These are phyloP conservation scores for Scenedesmus sp. DNA, from an alignment of 163 green algal species.

Conservation along the genomic window DNA sequence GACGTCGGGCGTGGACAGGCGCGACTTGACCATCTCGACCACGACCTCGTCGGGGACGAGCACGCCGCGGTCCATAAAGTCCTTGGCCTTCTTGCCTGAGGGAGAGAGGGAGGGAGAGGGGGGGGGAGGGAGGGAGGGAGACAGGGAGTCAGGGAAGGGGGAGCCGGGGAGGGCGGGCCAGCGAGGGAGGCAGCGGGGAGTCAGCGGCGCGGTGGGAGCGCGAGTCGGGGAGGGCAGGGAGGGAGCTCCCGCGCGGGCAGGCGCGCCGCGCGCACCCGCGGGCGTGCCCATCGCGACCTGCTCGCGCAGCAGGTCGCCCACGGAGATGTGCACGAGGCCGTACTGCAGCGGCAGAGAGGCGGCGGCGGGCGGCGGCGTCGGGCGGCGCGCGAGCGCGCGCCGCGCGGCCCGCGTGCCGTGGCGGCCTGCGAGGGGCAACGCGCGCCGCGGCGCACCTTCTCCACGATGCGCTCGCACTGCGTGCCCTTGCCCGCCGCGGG, in stretches of 20 bases:
- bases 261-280: conserved; percentile 41
- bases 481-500: conserved; percentile 99
- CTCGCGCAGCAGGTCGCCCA: conserved; percentile 96
- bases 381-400: no score
- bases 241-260: no score
- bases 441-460: conserved; percentile 76
- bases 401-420: no score
- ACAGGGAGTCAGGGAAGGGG: no score
- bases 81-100: conserved; percentile 84
- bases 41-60: conserved; percentile 96
- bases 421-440: no score
- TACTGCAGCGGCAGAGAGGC: conserved; percentile 74
- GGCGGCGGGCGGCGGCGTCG: no score
- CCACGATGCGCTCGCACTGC: conserved; percentile 96
- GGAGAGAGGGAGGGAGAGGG: neutral
- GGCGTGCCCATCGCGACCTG: conserved; percentile 91
- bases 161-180: neutral
- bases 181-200: neutral
- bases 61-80: conserved; percentile 94
- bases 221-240: no score
- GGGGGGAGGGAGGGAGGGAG: neutral
- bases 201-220: no score
- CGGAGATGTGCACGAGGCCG: conserved; percentile 95
- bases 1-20: conserved; percentile 70
- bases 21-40: conserved; percentile 84